These are phyloP conservation scores for Trametes hirsuta DNA, from an alignment of 1,284 basidiomycete genomes.

Conservation along the genomic window DNA sequence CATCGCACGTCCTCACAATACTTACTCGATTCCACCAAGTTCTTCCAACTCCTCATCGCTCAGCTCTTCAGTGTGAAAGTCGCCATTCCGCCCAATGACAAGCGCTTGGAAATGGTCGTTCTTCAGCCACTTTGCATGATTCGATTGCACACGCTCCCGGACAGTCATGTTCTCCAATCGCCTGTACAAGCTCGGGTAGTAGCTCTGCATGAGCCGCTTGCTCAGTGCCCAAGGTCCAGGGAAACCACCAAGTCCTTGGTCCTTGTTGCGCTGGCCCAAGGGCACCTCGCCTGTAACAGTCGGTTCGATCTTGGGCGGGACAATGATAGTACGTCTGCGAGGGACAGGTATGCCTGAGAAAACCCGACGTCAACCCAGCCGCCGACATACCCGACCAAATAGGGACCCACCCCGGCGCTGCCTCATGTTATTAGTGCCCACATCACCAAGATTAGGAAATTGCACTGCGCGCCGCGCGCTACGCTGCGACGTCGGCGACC, in stretches of 20 bases:
- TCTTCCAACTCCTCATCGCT: slow-evolving; percentile 75
- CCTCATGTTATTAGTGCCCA: slow-evolving; percentile 8
- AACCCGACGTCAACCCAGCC: not conserved
- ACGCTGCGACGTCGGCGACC: slow-evolving; percentile 21
- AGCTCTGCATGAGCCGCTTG: slow-evolving; percentile 34
- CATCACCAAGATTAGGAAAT: slow-evolving; percentile 1
- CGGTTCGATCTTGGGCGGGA: slow-evolving; percentile 18
- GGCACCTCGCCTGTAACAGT: not conserved
- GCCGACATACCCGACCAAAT: not conserved
- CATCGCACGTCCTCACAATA: not conserved
- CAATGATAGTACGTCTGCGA: slow-evolving; percentile 20
- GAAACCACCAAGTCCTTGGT: slow-evolving; percentile 47
- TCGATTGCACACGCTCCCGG: slow-evolving; percentile 36
- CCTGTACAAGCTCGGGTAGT: slow-evolving; percentile 40
- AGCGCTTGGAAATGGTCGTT: slow-evolving; percentile 39
- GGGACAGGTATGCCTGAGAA: slow-evolving; percentile 20
- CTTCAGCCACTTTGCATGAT: slow-evolving; percentile 39
- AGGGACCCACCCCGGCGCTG: slow-evolving; percentile 21
- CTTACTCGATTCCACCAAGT: slow-evolving; percentile 83
- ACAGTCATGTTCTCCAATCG: slow-evolving; percentile 44
- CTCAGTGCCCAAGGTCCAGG: slow-evolving; percentile 46
- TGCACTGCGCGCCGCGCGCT: slow-evolving; percentile 3
- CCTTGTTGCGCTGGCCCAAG: slow-evolving; percentile 30
- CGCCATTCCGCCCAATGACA: slow-evolving; percentile 73
- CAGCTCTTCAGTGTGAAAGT: slow-evolving; percentile 69